A percentile compares a stretch with the other conserved stretches of the same genome.
Conservation (phyloP, 1,284 basidiomycete genomes). For the Rhodotorula glutinis region DNA sequence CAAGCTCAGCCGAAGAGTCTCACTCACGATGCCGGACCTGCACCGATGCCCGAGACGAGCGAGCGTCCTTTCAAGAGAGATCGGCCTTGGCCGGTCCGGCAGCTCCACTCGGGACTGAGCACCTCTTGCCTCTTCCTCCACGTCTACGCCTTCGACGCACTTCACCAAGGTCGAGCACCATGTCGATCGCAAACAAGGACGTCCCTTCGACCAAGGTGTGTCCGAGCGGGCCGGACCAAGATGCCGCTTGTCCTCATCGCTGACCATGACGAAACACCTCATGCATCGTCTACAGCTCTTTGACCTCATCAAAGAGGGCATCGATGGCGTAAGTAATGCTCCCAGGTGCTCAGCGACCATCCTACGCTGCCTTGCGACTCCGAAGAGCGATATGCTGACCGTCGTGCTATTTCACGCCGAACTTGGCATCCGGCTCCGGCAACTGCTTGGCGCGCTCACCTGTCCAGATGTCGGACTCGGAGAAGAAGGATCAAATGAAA, state of each 20-base stretch:
- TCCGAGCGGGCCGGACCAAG: background rate
- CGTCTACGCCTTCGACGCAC: background rate
- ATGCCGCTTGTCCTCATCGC: background rate
- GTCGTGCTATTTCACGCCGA: slow-evolving; percentile 6
- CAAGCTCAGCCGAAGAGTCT: background rate
- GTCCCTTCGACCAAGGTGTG: slow-evolving; percentile 24
- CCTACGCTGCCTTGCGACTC: background rate
- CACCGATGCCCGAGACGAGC: background rate
- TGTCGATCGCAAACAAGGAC: slow-evolving; percentile 33
- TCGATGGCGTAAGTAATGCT: slow-evolving; percentile 22
- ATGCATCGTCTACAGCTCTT: slow-evolving; percentile 32
- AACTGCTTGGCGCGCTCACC: background rate
- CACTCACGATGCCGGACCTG: no score
- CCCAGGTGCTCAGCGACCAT: no score
- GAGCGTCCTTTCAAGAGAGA: no score
- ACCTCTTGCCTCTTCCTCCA: background rate
- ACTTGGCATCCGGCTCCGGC: slow-evolving; percentile 3
- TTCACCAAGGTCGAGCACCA: background rate
- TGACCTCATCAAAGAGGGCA: slow-evolving; percentile 36
- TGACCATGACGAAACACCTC: background rate
- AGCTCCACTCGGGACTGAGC: background rate
- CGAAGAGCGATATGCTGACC: background rate
- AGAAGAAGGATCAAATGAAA: slow-evolving; percentile 41
- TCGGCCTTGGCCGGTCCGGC: background rate
- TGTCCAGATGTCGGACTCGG: slow-evolving; percentile 34